Conservation (phyloP, 1,284 basidiomycete species). For the Microbotryomycetes sp. region DNA sequence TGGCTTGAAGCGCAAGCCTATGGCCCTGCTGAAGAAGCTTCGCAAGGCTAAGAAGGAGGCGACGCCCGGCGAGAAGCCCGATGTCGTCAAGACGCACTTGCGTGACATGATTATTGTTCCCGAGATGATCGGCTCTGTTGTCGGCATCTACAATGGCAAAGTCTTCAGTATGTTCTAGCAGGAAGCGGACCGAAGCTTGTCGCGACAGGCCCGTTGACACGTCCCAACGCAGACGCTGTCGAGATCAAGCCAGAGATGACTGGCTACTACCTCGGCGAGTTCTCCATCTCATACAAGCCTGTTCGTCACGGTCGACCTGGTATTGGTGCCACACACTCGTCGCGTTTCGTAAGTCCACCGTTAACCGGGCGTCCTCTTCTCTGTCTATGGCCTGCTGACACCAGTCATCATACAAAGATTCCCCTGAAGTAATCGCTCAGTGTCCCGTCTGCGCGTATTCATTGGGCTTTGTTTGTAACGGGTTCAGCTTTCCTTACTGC, state of each 20-base stretch:
- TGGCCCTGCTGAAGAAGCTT: constrained; percentile 99
- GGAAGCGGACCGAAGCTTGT: too few species aligned
- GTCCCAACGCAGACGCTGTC: constrained; percentile 47
- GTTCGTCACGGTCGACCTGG: constrained; percentile 99
- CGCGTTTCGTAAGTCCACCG: constrained; percentile 50
- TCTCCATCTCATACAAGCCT: constrained; percentile 85
- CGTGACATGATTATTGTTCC: constrained; percentile 99
- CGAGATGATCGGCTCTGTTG: constrained; percentile 97
- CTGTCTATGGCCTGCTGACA: neutral
- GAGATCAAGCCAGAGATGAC: constrained; percentile 99
- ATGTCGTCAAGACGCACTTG: constrained; percentile 97
- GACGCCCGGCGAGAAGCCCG: constrained; percentile 95
- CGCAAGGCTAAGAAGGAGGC: constrained; percentile 99
- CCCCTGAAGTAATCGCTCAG: constrained; percentile 27
- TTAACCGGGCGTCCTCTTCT: constrained; percentile 39
- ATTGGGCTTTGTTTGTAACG: too few species aligned
- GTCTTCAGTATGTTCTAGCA: constrained; percentile 43
- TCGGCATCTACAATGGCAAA: constrained; percentile 98
- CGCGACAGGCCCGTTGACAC: too few species aligned
- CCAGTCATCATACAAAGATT: constrained; percentile 4
- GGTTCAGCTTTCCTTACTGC: too few species aligned
- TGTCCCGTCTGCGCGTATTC: neutral
- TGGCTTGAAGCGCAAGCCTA: constrained; percentile 94
- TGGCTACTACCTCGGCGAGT: constrained; percentile 96
- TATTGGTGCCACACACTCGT: constrained; percentile 67